Conservation (phyloP, 805 yeast genomes). For the Pichia thaimueangensis region DNA sequence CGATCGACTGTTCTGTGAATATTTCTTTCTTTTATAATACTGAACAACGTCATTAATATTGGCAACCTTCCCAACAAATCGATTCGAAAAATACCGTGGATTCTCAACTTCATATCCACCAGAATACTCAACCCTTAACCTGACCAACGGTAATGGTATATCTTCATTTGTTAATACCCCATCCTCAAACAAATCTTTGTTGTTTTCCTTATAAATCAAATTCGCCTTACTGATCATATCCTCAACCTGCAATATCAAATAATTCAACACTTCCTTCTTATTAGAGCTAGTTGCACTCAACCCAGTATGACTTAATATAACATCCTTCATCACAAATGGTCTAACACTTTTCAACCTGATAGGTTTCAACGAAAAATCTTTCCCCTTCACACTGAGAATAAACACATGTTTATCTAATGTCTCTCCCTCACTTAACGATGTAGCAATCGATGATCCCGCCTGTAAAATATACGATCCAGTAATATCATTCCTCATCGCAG, state of each 20-base stretch:
- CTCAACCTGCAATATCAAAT: constrained; percentile 59
- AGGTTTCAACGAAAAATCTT: constrained; percentile 49
- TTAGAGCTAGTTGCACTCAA: constrained; percentile 57
- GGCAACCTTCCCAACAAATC: constrained; percentile 87
- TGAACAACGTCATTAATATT: constrained; percentile 82
- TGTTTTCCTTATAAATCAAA: constrained; percentile 36
- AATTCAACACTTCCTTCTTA: constrained; percentile 53
- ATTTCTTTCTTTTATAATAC: constrained; percentile 44
- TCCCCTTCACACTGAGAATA: constrained; percentile 57
- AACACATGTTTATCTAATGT: constrained; percentile 68
- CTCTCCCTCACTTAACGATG: constrained; percentile 83
- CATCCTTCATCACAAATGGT: constrained; percentile 72
- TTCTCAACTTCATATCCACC: constrained; percentile 92
- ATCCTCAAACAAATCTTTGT: constrained; percentile 22
- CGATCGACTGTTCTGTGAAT: background rate
- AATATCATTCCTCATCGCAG: constrained; percentile 51
- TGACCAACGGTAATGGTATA: constrained; percentile 74
- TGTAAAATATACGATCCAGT: constrained; percentile 74
- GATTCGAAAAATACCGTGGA: constrained; percentile 79
- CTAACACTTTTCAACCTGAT: constrained; percentile 65
- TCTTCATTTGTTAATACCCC: constrained; percentile 27
- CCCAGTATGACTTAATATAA: constrained; percentile 47
- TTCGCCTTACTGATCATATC: constrained; percentile 55
- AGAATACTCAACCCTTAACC: constrained; percentile 80
- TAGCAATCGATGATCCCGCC: constrained; percentile 92